Percentiles rank a stretch among this genome's conserved stretches.
Evolutionary conservation across 2,329 filamentous ascomycete species (phyloP).

Genomic region (Sarocladium kiliense): DNA sequence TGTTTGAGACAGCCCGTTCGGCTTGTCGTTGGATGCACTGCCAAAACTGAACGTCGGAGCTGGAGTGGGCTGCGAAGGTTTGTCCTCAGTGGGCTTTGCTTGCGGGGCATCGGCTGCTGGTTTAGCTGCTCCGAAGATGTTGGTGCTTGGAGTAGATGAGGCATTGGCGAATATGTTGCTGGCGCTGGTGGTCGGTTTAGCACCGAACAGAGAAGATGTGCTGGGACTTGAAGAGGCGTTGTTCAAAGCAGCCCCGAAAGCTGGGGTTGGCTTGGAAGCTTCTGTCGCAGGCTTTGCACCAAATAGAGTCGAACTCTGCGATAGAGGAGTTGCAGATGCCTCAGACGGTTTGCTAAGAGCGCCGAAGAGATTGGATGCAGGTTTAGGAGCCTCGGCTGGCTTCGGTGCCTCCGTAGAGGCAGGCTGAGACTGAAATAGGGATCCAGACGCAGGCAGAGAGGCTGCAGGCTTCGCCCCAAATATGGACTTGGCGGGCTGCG

Average conservation of each 20-base stretch:
- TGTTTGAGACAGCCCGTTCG: conserved; percentile 21
- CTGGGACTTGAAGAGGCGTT: neutral
- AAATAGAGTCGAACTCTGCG: conserved; percentile 28
- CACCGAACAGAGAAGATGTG: conserved; percentile 17
- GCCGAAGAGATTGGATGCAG: conserved; percentile 33
- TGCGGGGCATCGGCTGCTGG: conserved; percentile 19
- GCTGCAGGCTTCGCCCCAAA: conserved; percentile 21
- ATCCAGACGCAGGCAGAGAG: conserved; percentile 22
- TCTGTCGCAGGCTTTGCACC: conserved; percentile 26
- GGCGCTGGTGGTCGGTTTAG: conserved; percentile 18
- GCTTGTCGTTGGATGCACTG: conserved; percentile 19
- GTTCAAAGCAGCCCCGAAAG: conserved; percentile 13
- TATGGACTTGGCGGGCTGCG: conserved; percentile 25
- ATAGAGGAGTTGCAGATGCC: conserved; percentile 16
- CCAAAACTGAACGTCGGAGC: conserved; percentile 30
- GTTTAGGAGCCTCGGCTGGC: conserved; percentile 21
- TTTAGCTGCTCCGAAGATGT: conserved; percentile 20
- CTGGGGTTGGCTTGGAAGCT: conserved; percentile 19
- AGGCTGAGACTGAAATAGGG: conserved; percentile 28
- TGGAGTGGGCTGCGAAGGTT: conserved; percentile 13
- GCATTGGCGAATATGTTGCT: conserved; percentile 27
- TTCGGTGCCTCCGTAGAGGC: conserved; percentile 21
- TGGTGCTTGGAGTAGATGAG: conserved; percentile 13
- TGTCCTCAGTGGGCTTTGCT: conserved; percentile 3
- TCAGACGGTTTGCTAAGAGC: conserved; percentile 26